Evolutionary conservation across 331 rosid species (phyloP).

Genomic region (Saraca asoca): DNA sequence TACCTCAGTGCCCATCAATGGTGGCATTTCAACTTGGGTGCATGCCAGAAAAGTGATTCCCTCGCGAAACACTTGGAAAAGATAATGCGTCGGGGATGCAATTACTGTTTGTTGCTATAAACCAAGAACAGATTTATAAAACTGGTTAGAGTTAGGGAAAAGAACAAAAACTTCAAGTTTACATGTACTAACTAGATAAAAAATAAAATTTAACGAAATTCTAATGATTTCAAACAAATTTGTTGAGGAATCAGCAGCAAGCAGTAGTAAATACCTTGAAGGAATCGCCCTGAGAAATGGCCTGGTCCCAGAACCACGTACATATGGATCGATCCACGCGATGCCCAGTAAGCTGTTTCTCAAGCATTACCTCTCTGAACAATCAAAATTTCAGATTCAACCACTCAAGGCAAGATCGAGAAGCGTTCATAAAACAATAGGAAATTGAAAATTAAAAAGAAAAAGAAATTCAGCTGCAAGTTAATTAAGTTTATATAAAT

Average conservation of each 20-base stretch:
- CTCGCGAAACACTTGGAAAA: slow-evolving; percentile 83
- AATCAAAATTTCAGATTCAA: slow-evolving; percentile 27
- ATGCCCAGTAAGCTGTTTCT: slow-evolving; percentile 94
- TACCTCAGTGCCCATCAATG: slow-evolving; percentile 95
- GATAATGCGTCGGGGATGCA: slow-evolving; percentile 98
- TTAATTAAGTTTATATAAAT: background rate
- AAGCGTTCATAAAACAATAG: background rate
- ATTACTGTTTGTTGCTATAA: slow-evolving; percentile 78
- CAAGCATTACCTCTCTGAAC: slow-evolving; percentile 83
- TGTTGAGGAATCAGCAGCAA: background rate
- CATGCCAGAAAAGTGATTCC: slow-evolving; percentile 96
- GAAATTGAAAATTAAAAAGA: background rate
- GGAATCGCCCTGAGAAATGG: slow-evolving; percentile 74
- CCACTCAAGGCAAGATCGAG: background rate
- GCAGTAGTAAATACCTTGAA: slow-evolving; percentile 56
- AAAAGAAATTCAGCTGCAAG: background rate
- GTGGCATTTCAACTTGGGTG: slow-evolving; percentile 97
- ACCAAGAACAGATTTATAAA: slow-evolving; percentile 14
- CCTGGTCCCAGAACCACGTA: slow-evolving; percentile 88
- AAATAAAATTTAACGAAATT: background rate
- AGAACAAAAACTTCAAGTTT: slow-evolving; percentile 4
- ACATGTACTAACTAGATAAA: background rate
- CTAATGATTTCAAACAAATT: background rate
- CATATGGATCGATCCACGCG: slow-evolving; percentile 95
- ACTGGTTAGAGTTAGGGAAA: background rate